These are phyloP conservation scores for Fusarium papillatum DNA, from an alignment of 2,329 filamentous ascomycete species.

Conservation along the genomic window DNA sequence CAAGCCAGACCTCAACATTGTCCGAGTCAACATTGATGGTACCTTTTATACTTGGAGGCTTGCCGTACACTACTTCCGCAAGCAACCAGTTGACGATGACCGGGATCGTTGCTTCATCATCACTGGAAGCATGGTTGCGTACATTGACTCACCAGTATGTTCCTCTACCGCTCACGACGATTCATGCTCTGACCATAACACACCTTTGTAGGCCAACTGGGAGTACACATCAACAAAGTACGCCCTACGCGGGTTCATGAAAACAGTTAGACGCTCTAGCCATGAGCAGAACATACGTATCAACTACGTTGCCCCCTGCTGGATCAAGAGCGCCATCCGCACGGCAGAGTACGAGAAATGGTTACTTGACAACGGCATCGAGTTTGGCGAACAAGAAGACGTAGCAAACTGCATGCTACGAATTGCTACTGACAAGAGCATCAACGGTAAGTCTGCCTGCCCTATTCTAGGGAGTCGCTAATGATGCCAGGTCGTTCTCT, in stretches of 20 bases:
- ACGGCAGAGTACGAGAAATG: slow-evolving; percentile 57
- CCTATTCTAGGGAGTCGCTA: not conserved
- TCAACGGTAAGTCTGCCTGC: slow-evolving; percentile 37
- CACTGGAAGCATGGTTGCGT: slow-evolving; percentile 61
- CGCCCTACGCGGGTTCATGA: slow-evolving; percentile 30
- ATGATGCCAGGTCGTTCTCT: slow-evolving; percentile 22
- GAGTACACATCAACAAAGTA: slow-evolving; percentile 40
- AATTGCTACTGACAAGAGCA: slow-evolving; percentile 47
- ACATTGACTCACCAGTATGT: slow-evolving; percentile 57
- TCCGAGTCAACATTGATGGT: slow-evolving; percentile 57
- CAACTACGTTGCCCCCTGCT: slow-evolving; percentile 61
- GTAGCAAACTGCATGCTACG: slow-evolving; percentile 50
- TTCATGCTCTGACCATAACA: not conserved
- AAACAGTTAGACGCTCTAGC: slow-evolving; percentile 29
- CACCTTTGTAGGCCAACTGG: slow-evolving; percentile 32
- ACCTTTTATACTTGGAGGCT: slow-evolving; percentile 61
- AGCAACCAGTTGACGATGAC: slow-evolving; percentile 52
- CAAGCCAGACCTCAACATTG: slow-evolving; percentile 57
- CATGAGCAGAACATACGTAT: slow-evolving; percentile 58
- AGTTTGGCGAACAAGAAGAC: slow-evolving; percentile 54
- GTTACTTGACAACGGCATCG: slow-evolving; percentile 53
- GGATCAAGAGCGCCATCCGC: slow-evolving; percentile 51
- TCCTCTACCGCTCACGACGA: not conserved
- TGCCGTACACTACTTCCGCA: slow-evolving; percentile 60
- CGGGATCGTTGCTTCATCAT: slow-evolving; percentile 63